These are phyloP conservation scores for Hypoxylon subgilvum DNA, from an alignment of 495 filamentous ascomycete genomes.

Conservation along the genomic window DNA sequence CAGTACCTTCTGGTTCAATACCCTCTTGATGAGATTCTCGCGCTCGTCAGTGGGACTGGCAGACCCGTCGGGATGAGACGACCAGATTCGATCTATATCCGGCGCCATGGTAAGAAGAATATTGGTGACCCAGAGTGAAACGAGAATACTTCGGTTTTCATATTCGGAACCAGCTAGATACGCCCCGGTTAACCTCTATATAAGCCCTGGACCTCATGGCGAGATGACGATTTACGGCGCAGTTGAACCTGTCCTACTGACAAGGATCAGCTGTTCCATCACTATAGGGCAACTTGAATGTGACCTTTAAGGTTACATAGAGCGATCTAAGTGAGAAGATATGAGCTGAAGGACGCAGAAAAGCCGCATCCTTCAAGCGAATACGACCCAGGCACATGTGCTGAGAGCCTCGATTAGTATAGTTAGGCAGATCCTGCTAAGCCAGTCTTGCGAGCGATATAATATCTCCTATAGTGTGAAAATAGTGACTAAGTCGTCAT, in stretches of 20 bases:
- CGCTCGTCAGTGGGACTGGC: conserved; percentile 23
- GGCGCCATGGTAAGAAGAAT: conserved; percentile 19
- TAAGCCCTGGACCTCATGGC: neutral
- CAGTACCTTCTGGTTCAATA: conserved; percentile 35
- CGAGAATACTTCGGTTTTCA: neutral
- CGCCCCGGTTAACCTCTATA: neutral
- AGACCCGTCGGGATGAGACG: neutral
- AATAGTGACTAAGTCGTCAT: too few relatives aligned
- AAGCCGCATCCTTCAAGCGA: conserved; percentile 12
- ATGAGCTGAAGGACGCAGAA: neutral
- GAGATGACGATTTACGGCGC: neutral
- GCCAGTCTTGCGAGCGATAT: too few relatives aligned
- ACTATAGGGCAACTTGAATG: neutral
- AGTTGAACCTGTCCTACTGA: conserved; percentile 2
- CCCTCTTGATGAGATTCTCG: conserved; percentile 30
- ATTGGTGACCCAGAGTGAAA: neutral
- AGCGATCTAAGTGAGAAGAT: neutral
- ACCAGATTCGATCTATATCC: conserved; percentile 18
- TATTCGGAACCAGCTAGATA: neutral
- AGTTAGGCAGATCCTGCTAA: too few relatives aligned
- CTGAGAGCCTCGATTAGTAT: neutral
- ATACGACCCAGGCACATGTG: conserved; percentile 8
- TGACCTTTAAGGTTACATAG: conserved; percentile 5
- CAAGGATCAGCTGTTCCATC: neutral
- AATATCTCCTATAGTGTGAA: too few relatives aligned